Percentiles rank a stretch among this genome's conserved stretches.
Evolutionary conservation across 2,329 filamentous ascomycete species (phyloP).

Genomic region (Lecanosticta acicola): DNA sequence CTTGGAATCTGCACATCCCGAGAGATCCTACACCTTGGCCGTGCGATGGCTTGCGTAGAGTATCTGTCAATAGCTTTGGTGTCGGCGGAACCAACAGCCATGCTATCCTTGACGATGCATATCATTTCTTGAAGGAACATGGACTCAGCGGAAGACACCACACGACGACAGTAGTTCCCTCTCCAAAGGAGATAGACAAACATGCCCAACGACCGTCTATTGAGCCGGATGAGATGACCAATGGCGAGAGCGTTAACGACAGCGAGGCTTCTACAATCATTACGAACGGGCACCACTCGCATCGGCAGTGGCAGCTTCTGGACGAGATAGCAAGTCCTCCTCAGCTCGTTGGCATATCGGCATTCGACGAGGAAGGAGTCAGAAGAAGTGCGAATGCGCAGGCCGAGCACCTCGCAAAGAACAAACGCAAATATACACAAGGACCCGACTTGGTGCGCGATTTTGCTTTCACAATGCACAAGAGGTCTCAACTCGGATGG

Average conservation of each 20-base stretch:
- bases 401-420: neutral
- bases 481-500: slow-evolving; percentile 1
- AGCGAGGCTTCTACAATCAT: neutral
- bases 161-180: slow-evolving; percentile 1
- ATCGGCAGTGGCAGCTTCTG: neutral
- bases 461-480: neutral
- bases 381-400: neutral
- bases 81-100: slow-evolving; percentile 29
- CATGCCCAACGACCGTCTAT: neutral
- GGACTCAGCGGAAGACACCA: slow-evolving; percentile 9
- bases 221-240: neutral
- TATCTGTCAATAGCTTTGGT: slow-evolving; percentile 24
- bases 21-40: slow-evolving; percentile 27
- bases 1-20: slow-evolving; percentile 17
- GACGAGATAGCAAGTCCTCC: neutral
- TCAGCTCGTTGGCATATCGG: slow-evolving; percentile 1
- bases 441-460: neutral
- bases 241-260: neutral
- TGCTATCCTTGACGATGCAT: slow-evolving; percentile 24
- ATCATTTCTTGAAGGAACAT: slow-evolving; percentile 5
- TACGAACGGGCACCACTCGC: neutral
- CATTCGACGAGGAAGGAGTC: slow-evolving; percentile 3
- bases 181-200: neutral
- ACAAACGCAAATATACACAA: too few species aligned
- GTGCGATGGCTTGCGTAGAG: slow-evolving; percentile 11